Base-by-base conservation (phyloP, 1,284 basidiomycete species). In the Ceratobasidium sp. region DNA sequence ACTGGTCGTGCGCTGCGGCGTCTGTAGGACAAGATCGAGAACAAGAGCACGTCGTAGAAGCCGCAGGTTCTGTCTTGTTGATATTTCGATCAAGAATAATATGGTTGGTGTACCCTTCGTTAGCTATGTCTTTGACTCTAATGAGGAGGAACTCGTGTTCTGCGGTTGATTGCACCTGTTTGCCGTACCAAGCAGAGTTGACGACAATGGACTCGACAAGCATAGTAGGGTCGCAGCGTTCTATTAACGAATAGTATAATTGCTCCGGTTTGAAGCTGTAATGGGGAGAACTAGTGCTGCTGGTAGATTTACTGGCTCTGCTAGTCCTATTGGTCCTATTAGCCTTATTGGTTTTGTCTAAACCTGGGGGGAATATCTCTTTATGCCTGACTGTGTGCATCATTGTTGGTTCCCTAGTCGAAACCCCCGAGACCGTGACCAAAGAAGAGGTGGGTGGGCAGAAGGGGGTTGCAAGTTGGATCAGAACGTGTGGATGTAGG, bases 91-190 rank as follows among this genome's bases (percentile, higher is more conserved):
- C 43, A 22, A 45, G 43, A 45, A 45, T 22, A n/a, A 45, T 15
- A 45, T 45, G 22, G 13, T 45, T 45, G 5, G 43, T n/a, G 17
- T n/a, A 15, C 17, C 43, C 43, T 45, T 45, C 43, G 15, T n/a
- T 45, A n/a, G n/a, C n/a, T n/a, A n/a, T n/a, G n/a, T n/a, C n/a
- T n/a, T n/a, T n/a, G n/a, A n/a, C n/a, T n/a, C n/a, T 15, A 22
- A 45, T 45, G 5, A 54, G 10, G 31, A 54, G 7, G 35, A 54
- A 54, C 22, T 54, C 52, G 52, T 54, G 52, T 17, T 45, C 43
- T 45, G 43, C 15, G n/a, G n/a, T n/a, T 4, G 43, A 5, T 45
- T 22, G 17, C 22, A 22, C 22, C 13, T 45, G 43, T 22, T 45
- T 45, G 43, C 43, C 13, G 13, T 45, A 45, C 43, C 43, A 45